Conservation (phyloP, 495 filamentous ascomycete species). For the Tuber melanosporum region DNA sequence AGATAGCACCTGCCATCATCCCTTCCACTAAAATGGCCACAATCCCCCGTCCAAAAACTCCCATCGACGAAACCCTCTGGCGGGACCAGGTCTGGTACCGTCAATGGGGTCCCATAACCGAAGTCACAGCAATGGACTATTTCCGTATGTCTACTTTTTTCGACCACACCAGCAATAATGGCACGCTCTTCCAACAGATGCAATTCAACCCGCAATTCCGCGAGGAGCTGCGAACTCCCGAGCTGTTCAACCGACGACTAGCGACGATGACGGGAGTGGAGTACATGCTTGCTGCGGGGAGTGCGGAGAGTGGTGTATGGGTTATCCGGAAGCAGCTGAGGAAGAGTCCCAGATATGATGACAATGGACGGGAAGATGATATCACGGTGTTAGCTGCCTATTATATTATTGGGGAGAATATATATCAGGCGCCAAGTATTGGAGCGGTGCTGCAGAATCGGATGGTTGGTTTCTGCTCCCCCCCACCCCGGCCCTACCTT, state of each 20-base stretch:
- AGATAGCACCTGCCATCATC: neutral
- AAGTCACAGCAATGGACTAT: slow-evolving; percentile 63
- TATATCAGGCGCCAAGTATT: slow-evolving; percentile 83
- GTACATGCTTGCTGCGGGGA: slow-evolving; percentile 67
- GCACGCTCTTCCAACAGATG: slow-evolving; percentile 66
- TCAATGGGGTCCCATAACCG: slow-evolving; percentile 26
- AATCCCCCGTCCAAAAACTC: slow-evolving; percentile 37
- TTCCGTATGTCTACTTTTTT: slow-evolving; percentile 87
- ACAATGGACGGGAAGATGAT: slow-evolving; percentile 58
- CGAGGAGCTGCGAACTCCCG: slow-evolving; percentile 59
- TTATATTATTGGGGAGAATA: slow-evolving; percentile 74
- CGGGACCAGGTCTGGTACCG: slow-evolving; percentile 34
- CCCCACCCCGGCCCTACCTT: neutral
- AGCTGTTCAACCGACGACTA: slow-evolving; percentile 70
- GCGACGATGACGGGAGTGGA: slow-evolving; percentile 75
- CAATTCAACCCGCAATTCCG: slow-evolving; percentile 59
- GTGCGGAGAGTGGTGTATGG: slow-evolving; percentile 66
- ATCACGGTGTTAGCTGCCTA: slow-evolving; percentile 69
- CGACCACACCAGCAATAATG: slow-evolving; percentile 83
- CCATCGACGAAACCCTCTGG: slow-evolving; percentile 41
- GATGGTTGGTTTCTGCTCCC: slow-evolving; percentile 52
- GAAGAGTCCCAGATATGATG: slow-evolving; percentile 49
- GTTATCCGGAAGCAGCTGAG: slow-evolving; percentile 85
- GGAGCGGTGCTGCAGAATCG: slow-evolving; percentile 68
- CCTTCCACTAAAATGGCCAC: slow-evolving; percentile 24